Percentiles rank a stretch among this genome's conserved stretches.
These are phyloP conservation scores for Cyamopsis tetragonoloba DNA, from an alignment of 306 rosid genomes.

Conservation along the genomic window DNA sequence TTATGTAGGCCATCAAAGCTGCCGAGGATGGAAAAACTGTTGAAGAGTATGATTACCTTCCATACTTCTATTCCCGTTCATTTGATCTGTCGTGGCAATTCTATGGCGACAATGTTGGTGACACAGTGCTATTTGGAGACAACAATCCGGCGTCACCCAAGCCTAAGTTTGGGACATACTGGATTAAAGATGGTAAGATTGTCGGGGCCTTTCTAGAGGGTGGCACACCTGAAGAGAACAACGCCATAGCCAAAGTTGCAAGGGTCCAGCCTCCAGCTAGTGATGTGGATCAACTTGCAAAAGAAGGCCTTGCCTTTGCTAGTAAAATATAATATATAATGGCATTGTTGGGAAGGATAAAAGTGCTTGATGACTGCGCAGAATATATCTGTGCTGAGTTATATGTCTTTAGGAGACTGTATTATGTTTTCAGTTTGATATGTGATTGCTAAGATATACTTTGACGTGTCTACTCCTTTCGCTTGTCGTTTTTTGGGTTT, in stretches of 20 bases:
- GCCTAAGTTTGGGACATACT: conserved; percentile 86
- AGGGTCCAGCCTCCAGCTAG: conserved; percentile 60
- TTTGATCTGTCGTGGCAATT: conserved; percentile 90
- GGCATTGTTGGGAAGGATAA: background rate
- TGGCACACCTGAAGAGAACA: conserved; percentile 83
- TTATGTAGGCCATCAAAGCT: conserved; percentile 79
- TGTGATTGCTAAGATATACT: background rate
- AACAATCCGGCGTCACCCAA: conserved; percentile 53
- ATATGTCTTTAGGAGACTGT: background rate
- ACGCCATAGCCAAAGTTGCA: conserved; percentile 88
- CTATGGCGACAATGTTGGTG: conserved; percentile 95
- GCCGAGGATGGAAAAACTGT: conserved; percentile 59
- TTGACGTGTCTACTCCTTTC: background rate
- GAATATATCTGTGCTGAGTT: conserved; percentile 4
- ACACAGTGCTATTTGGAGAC: conserved; percentile 86
- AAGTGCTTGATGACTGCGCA: conserved; percentile 20
- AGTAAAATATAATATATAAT: conserved; percentile 56
- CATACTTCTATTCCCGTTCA: conserved; percentile 88
- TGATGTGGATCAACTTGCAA: conserved; percentile 57
- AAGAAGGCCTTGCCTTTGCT: conserved; percentile 82
- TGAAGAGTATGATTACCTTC: conserved; percentile 93
- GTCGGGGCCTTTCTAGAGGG: conserved; percentile 77
- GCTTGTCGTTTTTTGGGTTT: background rate
- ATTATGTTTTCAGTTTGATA: background rate
- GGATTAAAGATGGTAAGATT: conserved; percentile 90